phyloP scores from a whole-genome alignment of 192 early-diverging fungal genomes.

The Helicostylum pulchrum region DNA sequence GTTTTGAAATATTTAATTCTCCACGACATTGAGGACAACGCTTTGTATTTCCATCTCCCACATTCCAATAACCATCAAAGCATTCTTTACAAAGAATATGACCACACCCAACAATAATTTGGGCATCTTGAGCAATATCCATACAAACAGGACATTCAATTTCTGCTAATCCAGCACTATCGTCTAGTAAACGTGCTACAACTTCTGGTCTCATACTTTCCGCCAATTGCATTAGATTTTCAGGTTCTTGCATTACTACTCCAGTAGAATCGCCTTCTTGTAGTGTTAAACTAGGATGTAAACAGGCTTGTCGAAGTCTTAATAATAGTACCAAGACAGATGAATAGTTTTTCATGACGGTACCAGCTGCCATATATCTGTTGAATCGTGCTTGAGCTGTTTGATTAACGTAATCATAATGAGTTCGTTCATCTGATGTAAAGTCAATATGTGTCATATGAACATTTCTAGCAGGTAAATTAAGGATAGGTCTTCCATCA shows the following conservation, averaged over 20 bases:
- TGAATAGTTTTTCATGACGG: conserved; percentile 55
- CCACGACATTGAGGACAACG: conserved; percentile 31
- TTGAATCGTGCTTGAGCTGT: conserved; percentile 42
- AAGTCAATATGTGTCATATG: conserved; percentile 46
- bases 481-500: conserved; percentile 64
- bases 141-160: conserved; percentile 40
- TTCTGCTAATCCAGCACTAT: not conserved
- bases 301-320: conserved; percentile 51
- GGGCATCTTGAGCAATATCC: conserved; percentile 29
- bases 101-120: conserved; percentile 34
- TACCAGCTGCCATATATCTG: conserved; percentile 43
- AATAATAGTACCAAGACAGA: conserved; percentile 48
- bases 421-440: conserved; percentile 50
- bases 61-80: conserved; percentile 15
- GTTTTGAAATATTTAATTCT: not conserved
- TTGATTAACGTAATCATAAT: conserved; percentile 46
- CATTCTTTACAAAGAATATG: conserved; percentile 48
- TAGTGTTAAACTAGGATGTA: conserved; percentile 45
- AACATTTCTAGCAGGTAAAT: conserved; percentile 57
- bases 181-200: not conserved
- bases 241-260: not conserved
- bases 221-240: too few species aligned
- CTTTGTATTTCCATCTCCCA: not conserved
- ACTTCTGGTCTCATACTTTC: not conserved
- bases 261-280: not conserved